Base-by-base conservation (phyloP, 495 filamentous ascomycete species). In the Articulospora tetracladia region DNA sequence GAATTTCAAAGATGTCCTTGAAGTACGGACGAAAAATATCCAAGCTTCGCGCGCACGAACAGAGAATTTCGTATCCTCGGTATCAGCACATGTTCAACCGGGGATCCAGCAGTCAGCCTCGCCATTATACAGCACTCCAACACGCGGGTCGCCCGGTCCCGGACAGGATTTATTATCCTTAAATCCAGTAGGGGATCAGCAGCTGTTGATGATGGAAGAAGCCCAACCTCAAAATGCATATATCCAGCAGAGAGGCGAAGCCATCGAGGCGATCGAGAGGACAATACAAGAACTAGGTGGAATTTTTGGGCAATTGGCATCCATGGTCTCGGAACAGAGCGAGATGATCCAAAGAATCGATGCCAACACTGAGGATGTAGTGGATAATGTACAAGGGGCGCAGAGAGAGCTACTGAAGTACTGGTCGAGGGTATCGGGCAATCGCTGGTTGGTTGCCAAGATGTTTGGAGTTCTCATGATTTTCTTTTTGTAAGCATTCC, bases 21-120 rank as follows among this genome's bases (percentile, higher is more conserved):
- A 98, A 70, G 91, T 97, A 23, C 86, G 94, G 28, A 98, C 94
- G 48, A 97, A 97, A 77, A 98, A 98, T 73, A 97, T 98, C 53
- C 95, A 97, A 73, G 95, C 95, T 13, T 93, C 91, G 47, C 82
- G 91, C 34, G 87, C 90, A 44, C 77, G 94, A 58, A 97, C 94
- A 52, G 95, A 98, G 71, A 94, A 97, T 68, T 98, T 98, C 62
- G 90, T 98, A 23, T 93, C 90, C 1, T 91, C 89, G 13, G 91
- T 95, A 41, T 90, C 88, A 2, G 84, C 88, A 41, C 91, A 93
- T 51, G 71, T 77, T 1, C 64, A 71, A 2, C 74, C 75, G 0
- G 70, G 77, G n/a, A 63, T 82, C 58, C 85, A 89, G 30, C 89
- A 90, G 61, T 80, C 78, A 2, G 82, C 87, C 0, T 94, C 90